These are phyloP conservation scores for Corchorus capsularis DNA, from an alignment of 345 rosid species.

Conservation along the genomic window DNA sequence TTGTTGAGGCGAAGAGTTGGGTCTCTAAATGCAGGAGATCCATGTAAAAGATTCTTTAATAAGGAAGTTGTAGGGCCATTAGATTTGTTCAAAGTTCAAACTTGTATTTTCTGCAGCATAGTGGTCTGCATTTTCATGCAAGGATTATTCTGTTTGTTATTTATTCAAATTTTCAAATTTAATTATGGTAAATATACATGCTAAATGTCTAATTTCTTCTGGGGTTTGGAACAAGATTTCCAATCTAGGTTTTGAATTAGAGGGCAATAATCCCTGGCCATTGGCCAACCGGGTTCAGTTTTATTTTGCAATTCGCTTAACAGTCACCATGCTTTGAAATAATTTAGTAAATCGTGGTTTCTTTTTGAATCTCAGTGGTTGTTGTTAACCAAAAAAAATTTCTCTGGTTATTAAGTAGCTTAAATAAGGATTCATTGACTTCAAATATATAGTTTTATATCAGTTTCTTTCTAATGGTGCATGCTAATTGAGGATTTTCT, in stretches of 20 bases:
- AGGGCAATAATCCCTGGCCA: not conserved
- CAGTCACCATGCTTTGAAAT: not conserved
- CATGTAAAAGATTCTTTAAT: not conserved
- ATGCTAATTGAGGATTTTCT: slow-evolving; percentile 18
- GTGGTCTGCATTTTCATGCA: slow-evolving; percentile 2
- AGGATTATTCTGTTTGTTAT: not conserved
- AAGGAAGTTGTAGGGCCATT: not conserved
- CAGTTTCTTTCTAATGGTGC: not conserved
- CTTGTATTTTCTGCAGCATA: not conserved
- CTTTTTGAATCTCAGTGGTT: not conserved
- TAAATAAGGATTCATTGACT: not conserved
- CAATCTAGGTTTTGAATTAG: not conserved
- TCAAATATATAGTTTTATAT: not conserved
- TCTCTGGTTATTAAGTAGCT: too few species aligned
- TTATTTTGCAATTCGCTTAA: not conserved
- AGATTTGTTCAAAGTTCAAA: not conserved
- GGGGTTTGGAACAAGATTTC: not conserved
- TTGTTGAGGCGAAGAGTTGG: not conserved
- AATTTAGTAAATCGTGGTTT: not conserved
- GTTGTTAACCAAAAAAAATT: not conserved
- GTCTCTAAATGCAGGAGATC: not conserved
- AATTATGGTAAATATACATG: not conserved
- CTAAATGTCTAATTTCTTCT: not conserved
- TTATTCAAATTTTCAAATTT: not conserved
- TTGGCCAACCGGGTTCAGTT: not conserved